phyloP scores from a whole-genome alignment of 2,329 filamentous ascomycete genomes.

The Magnaporthiopsis rhizophila region DNA sequence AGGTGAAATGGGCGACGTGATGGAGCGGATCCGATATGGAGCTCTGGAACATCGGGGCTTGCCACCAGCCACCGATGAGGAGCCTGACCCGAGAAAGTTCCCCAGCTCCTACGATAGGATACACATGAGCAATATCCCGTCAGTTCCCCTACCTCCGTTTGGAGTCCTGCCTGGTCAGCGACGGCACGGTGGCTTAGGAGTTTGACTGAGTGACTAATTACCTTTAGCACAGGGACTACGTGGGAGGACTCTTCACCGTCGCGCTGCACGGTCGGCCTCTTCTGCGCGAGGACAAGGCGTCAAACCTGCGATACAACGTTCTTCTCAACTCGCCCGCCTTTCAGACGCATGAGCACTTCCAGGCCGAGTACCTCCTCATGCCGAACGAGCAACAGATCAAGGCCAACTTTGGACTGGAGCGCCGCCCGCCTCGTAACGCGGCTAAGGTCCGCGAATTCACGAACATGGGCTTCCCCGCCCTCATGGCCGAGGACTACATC shows the following conservation, averaged over 20 bases:
- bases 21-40: slow-evolving; percentile 21
- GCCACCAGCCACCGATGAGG: background rate
- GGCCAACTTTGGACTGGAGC: slow-evolving; percentile 18
- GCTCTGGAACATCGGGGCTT: slow-evolving; percentile 14
- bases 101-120: slow-evolving; percentile 20
- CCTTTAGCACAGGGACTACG: slow-evolving; percentile 17
- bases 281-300: slow-evolving; percentile 15
- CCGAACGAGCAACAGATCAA: slow-evolving; percentile 16
- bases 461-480: background rate
- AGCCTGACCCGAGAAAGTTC: slow-evolving; percentile 15
- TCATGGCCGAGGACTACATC: slow-evolving; percentile 15
- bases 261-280: slow-evolving; percentile 18
- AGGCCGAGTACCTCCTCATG: slow-evolving; percentile 23
- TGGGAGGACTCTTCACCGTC: slow-evolving; percentile 19
- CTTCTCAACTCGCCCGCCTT: slow-evolving; percentile 20
- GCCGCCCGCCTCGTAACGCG: background rate
- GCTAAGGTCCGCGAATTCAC: background rate
- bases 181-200: background rate
- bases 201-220: too few species aligned
- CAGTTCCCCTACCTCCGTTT: slow-evolving; percentile 6
- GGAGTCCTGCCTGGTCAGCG: background rate
- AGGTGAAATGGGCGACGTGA: slow-evolving; percentile 22
- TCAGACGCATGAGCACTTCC: slow-evolving; percentile 17
- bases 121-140: slow-evolving; percentile 24
- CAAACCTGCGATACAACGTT: slow-evolving; percentile 18